phyloP scores from a whole-genome alignment of 73 alveolate genomes.

The Breviolum minutum region DNA sequence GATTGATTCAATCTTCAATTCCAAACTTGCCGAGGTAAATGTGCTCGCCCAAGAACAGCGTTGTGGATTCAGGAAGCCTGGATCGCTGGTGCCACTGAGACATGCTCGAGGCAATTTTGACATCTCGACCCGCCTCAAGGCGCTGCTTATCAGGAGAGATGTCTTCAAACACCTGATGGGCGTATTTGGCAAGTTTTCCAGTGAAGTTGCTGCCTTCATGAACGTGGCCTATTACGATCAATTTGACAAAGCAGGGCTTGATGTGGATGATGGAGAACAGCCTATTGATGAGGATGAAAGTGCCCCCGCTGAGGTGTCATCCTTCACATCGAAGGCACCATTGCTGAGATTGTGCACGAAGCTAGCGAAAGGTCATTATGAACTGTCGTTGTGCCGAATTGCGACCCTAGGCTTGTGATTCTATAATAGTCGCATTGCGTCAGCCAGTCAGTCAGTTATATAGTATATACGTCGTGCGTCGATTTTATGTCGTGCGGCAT shows the following conservation, averaged over 20 bases:
- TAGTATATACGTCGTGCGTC: too few species aligned
- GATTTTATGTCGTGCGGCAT: background rate
- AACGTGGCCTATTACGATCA: background rate
- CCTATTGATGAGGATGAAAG: background rate
- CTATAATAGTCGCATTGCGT: too few species aligned
- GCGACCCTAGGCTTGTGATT: background rate
- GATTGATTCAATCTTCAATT: background rate
- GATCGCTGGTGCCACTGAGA: background rate
- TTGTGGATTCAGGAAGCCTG: background rate
- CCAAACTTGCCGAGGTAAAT: background rate
- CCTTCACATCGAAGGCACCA: background rate
- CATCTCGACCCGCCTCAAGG: background rate
- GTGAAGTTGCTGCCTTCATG: background rate
- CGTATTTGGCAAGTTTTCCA: background rate
- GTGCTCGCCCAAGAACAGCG: background rate
- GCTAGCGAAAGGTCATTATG: constrained; percentile 16
- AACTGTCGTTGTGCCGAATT: background rate
- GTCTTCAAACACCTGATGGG: background rate
- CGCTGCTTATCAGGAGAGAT: background rate
- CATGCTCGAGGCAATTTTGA: background rate
- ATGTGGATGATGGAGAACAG: background rate
- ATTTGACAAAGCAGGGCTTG: background rate
- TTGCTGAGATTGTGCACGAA: background rate
- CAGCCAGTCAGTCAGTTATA: too few species aligned
- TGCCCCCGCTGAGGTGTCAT: background rate